Base-by-base conservation (phyloP, 2,329 filamentous ascomycete genomes). In the Fusarium brevicatenulatum region DNA sequence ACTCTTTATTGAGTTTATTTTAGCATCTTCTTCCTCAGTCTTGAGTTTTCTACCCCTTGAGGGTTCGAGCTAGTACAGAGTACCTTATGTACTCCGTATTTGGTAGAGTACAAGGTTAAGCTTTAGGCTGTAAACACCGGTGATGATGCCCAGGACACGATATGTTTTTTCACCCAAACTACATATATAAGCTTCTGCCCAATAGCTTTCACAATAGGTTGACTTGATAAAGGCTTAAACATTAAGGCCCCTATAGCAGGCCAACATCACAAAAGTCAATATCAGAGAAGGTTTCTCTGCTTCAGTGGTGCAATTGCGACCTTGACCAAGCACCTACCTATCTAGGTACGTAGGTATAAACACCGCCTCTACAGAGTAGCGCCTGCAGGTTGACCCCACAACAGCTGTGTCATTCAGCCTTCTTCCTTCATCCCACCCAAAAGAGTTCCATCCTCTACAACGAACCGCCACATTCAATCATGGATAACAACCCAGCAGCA, bases 401-500 rank as follows among this genome's bases (percentile, higher is more conserved):
- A 11, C 10, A 39, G 37, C 37, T 39, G 37, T 21, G 19, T 21
- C 37, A 21, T 10, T 10, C 36, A 9, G 16, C 19, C 37, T 39
- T 21, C 37, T 12, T 39, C 37, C 37, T 21, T 39, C 37, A 39
- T 39, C 37, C 37, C 19, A 39, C 19, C 37, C 37, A 39, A 21
- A 12, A 39, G 37, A 39, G 19, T 21, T 12, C 12, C 37, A 21
- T 39, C 18, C 16, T 18, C 36, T 37, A 37, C 36, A 39, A 39
- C 37, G 6, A 39, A 39, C 37, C 37, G 10, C 23, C 23, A n/a
- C 15, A 54, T 54, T 25, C 16, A 30, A 54, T n/a, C 50, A 54
- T 54, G 50, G 50, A 52, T 11, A 50, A 50, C 18, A 52, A 52
- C 49, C 47, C 47, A 79, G 86, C 88, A 79, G 86, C 88, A 79